Conservation (phyloP, 768 basidiomycete genomes). For the Termitomyces sp. region DNA sequence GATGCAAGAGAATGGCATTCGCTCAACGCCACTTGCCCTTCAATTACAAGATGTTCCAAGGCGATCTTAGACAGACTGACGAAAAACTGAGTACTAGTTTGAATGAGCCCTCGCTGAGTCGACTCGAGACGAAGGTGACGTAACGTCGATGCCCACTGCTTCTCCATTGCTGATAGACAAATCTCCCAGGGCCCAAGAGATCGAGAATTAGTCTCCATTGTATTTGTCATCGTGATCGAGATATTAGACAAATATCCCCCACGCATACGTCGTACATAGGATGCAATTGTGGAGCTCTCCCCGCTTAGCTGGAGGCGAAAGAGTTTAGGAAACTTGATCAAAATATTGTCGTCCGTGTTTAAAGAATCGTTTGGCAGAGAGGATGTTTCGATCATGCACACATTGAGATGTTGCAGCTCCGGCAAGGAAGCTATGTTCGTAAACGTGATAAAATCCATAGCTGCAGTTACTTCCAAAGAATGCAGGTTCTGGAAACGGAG, state of each 20-base stretch:
- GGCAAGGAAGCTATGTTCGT: neutral
- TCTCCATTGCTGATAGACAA: neutral
- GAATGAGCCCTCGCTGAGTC: neutral
- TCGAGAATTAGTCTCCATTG: neutral
- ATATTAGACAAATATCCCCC: neutral
- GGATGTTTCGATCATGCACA: neutral
- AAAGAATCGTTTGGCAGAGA: neutral
- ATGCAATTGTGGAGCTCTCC: neutral
- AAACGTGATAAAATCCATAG: neutral
- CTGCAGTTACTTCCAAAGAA: neutral
- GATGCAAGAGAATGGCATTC: neutral
- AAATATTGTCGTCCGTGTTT: neutral
- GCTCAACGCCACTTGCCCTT: neutral
- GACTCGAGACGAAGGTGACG: neutral
- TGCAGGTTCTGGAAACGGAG: neutral
- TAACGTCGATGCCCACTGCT: neutral
- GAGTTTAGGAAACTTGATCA: neutral
- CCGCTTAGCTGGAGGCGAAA: neutral
- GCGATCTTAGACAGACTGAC: neutral
- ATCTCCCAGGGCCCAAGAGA: neutral
- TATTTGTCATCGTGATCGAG: neutral
- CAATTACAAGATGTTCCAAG: neutral
- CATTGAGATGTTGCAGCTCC: neutral
- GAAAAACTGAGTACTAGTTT: neutral
- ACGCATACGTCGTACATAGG: neutral